Conservation (phyloP, 2,329 filamentous ascomycete species). For the Pseudogymnoascus sp. region DNA sequence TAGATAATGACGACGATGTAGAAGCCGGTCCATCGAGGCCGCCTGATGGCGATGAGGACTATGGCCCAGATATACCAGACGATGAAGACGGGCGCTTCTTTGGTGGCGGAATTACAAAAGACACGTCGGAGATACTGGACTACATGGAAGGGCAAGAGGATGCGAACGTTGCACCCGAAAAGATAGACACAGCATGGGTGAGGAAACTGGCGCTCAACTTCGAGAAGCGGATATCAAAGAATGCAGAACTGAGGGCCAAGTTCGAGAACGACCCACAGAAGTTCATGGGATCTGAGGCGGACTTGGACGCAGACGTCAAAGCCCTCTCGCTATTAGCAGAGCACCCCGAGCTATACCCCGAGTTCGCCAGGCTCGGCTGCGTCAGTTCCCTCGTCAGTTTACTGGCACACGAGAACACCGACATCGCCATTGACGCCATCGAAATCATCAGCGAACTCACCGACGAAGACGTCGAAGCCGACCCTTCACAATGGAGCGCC, state of each 20-base stretch:
- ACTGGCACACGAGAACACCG: slow-evolving; percentile 90
- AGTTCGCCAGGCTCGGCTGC: slow-evolving; percentile 70
- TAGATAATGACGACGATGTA: slow-evolving; percentile 35
- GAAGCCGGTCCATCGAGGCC: slow-evolving; percentile 47
- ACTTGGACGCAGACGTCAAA: slow-evolving; percentile 84
- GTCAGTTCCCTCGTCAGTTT: slow-evolving; percentile 69
- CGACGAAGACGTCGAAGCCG: slow-evolving; percentile 82
- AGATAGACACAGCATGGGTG: slow-evolving; percentile 78
- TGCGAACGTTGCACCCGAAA: slow-evolving; percentile 49
- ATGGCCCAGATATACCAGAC: slow-evolving; percentile 49
- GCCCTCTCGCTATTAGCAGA: slow-evolving; percentile 79
- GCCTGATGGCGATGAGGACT: slow-evolving; percentile 47
- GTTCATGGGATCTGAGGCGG: slow-evolving; percentile 80
- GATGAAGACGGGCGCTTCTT: slow-evolving; percentile 96
- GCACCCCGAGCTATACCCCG: slow-evolving; percentile 73
- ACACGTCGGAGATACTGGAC: slow-evolving; percentile 78
- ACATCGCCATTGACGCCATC: slow-evolving; percentile 86
- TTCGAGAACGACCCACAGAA: slow-evolving; percentile 73
- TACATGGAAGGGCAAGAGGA: slow-evolving; percentile 68
- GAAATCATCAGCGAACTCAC: slow-evolving; percentile 87
- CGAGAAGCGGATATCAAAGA: slow-evolving; percentile 85
- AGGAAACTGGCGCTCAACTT: slow-evolving; percentile 74
- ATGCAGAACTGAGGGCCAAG: slow-evolving; percentile 80
- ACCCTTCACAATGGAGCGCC: slow-evolving; percentile 71
- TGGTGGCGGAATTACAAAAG: slow-evolving; percentile 76